Evolutionary conservation across 192 early-diverging fungal genomes (phyloP), one percentile per base, ranked within the genome.

Genomic region (Mortierella hygrophila): DNA sequence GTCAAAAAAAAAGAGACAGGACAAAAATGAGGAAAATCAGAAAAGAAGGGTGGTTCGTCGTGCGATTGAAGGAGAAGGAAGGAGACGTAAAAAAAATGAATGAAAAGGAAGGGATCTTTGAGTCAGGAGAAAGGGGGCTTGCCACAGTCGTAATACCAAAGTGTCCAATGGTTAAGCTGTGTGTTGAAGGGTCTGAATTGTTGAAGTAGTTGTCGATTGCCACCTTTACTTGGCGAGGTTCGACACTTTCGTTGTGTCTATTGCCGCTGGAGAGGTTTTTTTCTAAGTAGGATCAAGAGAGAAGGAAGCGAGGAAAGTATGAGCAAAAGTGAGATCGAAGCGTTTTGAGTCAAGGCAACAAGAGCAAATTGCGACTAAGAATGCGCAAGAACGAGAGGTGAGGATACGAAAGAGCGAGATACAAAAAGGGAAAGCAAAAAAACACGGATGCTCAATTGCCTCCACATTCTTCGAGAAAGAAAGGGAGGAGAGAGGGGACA

Each of bases 61-160:
- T 63, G 60, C 60, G 29, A 65, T 65, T 29, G 29, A 65, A 65
- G 60, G 60, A 65, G 60, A 65, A 65, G 60, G 29, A 65, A 65
- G 60, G 60, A 65, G 60, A 65, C 60, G 29, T 65, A 65, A 32
- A 65, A 32, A 35, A 40, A 29, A 65, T 26, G n/a, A 10, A 60
- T 4, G n/a, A 70, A 70, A 60, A 4, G 55, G 11, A 32, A 65
- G 15, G 10, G 60, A 65, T 65, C 60, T 65, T 29, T 65, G 60
- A 42, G 10, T 41, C 10, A 42, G n/a, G 70, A 38, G 35, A 42
- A 42, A 71, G 70, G 70, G 70, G 38, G 70, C 41, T 7, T 42
- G 20, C 70, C 35, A 42, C 41, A 38, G 40, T 42, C 6, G 35
- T 16, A n/a, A 26, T 38, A 20, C 70, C 6, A 38, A 8, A 71